Evolutionary conservation across 164 flowering plant genomes (phyloP).

Genomic region (Vitis labrusca): DNA sequence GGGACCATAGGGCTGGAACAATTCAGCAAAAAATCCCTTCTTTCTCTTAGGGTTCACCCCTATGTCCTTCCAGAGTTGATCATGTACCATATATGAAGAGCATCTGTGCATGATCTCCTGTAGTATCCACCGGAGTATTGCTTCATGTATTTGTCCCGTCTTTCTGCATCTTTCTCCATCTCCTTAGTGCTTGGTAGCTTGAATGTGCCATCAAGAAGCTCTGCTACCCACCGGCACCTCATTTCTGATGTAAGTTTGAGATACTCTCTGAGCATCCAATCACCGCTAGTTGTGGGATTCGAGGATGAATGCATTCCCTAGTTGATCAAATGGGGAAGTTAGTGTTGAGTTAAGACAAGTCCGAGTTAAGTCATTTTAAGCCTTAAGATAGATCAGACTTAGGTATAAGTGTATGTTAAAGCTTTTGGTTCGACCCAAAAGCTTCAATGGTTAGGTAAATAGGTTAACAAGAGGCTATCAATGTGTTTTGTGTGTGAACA

Average conservation of each 20-base stretch:
- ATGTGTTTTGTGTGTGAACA: too few species aligned
- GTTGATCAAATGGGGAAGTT: too few species aligned
- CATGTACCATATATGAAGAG: slow-evolving; percentile 24
- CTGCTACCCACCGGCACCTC: slow-evolving; percentile 13
- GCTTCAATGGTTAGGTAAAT: too few species aligned
- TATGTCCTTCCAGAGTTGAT: slow-evolving; percentile 34
- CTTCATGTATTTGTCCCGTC: slow-evolving; percentile 19
- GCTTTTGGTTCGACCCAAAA: too few species aligned
- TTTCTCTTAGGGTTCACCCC: slow-evolving; percentile 23
- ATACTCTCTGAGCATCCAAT: slow-evolving; percentile 7
- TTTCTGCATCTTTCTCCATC: slow-evolving; percentile 24
- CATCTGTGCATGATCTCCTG: slow-evolving; percentile 16
- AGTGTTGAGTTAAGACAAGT: not conserved
- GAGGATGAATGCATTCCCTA: slow-evolving; percentile 17
- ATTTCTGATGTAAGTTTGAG: slow-evolving; percentile 4
- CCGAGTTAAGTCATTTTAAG: too few species aligned
- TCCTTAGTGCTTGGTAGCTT: slow-evolving; percentile 12
- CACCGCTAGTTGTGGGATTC: slow-evolving; percentile 16
- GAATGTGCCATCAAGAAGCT: slow-evolving; percentile 8
- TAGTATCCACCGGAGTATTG: not conserved
- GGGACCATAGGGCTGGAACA: slow-evolving; percentile 21
- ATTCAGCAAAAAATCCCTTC: slow-evolving; percentile 13
- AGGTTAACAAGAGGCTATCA: too few species aligned
- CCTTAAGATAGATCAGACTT: too few species aligned
- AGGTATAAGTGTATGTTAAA: too few species aligned